Evolutionary conservation across 2,329 filamentous ascomycete species (phyloP), one percentile per base, ranked within the genome.

Genomic region (Chaetomiaceae sp.): DNA sequence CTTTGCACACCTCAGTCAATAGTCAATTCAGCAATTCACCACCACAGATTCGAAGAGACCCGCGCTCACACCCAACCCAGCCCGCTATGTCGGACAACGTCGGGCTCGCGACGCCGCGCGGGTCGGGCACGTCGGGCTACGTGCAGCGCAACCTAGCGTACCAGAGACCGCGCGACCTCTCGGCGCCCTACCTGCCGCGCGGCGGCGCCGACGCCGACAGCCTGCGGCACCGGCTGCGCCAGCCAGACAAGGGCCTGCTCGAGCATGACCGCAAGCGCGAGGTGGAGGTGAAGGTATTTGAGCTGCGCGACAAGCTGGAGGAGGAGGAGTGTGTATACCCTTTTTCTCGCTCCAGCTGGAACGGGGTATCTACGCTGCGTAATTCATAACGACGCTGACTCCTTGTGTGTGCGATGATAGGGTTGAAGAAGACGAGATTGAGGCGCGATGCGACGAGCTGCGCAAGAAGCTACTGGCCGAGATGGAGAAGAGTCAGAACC

Each of bases 81-180:
- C 58, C 18, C 7, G 27, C 8, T 7, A 97, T 97, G 93, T 93
- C 90, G 50, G 89, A 93, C 56, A 98, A 98, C 71, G 93, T 98
- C 62, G 94, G 93, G 48, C 88, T 98, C 60, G 83, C 85, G 47
- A 98, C 93, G 4, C 93, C 93, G 3, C 84, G 93, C 61, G 93
- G 93, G 57, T 95, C 87, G 63, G 93, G 93, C 38, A 98, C 93
- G 47, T 97, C 91, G 1, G 93, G 93, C 63, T 97, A 97, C 65
- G 91, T 98, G 47, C 91, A 97, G 69, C 88, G 89, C 67, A 98
- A 97, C 71, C 81, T 89, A 29, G 93, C 93, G 15, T 83, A 91
- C 63, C 81, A 96, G 58, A 82, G 78, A 62, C 89, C 87, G 24
- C 89, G 91, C 68, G 88, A 95, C 69, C 78, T 81, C 59, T 76